Base-by-base conservation (phyloP, 768 basidiomycete species). In the Suillus fuscotomentosus region DNA sequence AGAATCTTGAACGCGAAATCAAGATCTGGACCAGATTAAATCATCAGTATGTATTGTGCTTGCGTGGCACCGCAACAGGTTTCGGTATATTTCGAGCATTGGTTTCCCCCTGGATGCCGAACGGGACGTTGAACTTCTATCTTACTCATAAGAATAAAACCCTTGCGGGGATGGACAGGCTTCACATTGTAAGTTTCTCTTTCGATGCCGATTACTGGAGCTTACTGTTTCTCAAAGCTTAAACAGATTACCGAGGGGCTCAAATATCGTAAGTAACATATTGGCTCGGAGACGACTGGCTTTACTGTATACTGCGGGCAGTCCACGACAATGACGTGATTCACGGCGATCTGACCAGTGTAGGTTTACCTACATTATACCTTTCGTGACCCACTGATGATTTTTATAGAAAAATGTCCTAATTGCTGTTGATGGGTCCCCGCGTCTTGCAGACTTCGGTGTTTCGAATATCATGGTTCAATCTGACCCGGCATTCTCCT, bases 331-430 rank as follows among this genome's bases (percentile, higher is more conserved):
- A 41, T n/a, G 65, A 73, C n/a, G 75, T 83, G 24, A 73, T 82
- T 17, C 83, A 82, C 56, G 81, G 82, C 0, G 81, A 84, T 56
- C 71, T 83, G 34, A 81, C 80, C 63, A 82, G 78, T 27, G 82
- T 81, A 59, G 51, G 71, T 70, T 48, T 39, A 3, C 15, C 50
- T 17, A 10, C 15, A 5, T 3, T 27, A 5, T 10, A 41, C 45
- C 2, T 45, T 53, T 27, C 51, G 36, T 15, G 41, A 10, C 61
- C 15, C 10, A 24, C 17, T 64, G 11, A 60, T 34, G 34, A 20
- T 60, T 15, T 36, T 34, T 36, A 9, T 51, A 79, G 79, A 71
- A 68, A 0, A 79, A 81, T 65, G 67, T 80, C 3, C 68, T 81
- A 17, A 72, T 81, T 55, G 70, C 77, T 62, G 60, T 61, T 24